A percentile compares a stretch with the other conserved stretches of the same genome.
Evolutionary conservation across 768 basidiomycete genomes (phyloP).

Genomic region (Suillus variegatus): DNA sequence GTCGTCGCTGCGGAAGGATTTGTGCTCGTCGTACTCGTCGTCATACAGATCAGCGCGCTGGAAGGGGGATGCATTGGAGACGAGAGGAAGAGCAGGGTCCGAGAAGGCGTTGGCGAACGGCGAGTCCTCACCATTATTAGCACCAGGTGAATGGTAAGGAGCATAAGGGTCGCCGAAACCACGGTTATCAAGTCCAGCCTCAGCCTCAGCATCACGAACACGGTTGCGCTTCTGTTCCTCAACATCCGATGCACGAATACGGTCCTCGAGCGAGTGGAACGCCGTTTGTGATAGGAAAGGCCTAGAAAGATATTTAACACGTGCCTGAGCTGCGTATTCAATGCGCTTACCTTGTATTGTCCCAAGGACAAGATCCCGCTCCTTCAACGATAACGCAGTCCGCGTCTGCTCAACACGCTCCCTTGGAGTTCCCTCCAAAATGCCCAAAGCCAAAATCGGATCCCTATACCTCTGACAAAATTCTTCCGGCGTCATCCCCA

Average conservation of each 20-base stretch:
- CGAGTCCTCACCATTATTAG: slow-evolving; percentile 38
- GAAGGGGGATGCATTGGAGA: slow-evolving; percentile 80
- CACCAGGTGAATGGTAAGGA: slow-evolving; percentile 62
- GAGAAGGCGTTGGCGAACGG: slow-evolving; percentile 42
- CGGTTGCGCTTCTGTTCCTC: slow-evolving; percentile 86
- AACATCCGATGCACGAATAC: slow-evolving; percentile 76
- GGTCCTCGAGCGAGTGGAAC: slow-evolving; percentile 89
- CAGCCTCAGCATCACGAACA: slow-evolving; percentile 72
- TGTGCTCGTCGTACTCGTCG: slow-evolving; percentile 78
- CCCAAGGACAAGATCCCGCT: slow-evolving; percentile 79
- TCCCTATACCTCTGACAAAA: slow-evolving; percentile 82
- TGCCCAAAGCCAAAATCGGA: slow-evolving; percentile 56
- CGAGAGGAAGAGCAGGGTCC: slow-evolving; percentile 80
- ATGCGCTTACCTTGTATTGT: slow-evolving; percentile 67
- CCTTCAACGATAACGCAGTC: slow-evolving; percentile 55
- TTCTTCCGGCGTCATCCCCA: slow-evolving; percentile 82
- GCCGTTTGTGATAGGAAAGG: slow-evolving; percentile 86
- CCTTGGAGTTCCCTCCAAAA: slow-evolving; percentile 59
- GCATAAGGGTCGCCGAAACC: slow-evolving; percentile 71
- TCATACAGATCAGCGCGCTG: slow-evolving; percentile 74
- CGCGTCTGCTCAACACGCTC: slow-evolving; percentile 64
- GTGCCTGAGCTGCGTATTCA: background rate
- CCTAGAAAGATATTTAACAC: slow-evolving; percentile 45
- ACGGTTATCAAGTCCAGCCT: slow-evolving; percentile 63
- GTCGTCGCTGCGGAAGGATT: slow-evolving; percentile 74